Conservation (phyloP, 768 basidiomycete genomes). For the Lactarius quietus region DNA sequence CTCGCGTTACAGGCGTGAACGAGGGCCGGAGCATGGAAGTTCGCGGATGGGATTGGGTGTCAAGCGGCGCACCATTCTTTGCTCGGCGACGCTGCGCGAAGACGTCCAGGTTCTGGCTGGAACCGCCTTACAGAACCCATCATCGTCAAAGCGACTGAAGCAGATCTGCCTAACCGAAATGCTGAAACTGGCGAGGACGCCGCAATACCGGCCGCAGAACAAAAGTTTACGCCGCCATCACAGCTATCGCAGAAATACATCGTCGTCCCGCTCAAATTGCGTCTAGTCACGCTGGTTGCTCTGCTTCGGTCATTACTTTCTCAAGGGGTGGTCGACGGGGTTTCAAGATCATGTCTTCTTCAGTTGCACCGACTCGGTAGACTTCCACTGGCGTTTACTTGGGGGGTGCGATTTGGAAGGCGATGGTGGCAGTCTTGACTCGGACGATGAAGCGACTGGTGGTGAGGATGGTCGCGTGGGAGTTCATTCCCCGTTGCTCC, state of each 20-base stretch:
- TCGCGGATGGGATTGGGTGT: constrained; percentile 82
- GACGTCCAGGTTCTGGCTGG: constrained; percentile 94
- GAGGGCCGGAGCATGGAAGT: constrained; percentile 69
- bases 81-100: constrained; percentile 94
- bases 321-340: constrained; percentile 48
- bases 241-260: constrained; percentile 92
- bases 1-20: constrained; percentile 65
- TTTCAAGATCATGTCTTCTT: constrained; percentile 91
- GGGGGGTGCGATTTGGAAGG: constrained; percentile 34
- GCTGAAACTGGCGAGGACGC: constrained; percentile 27
- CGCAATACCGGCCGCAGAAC: constrained; percentile 34
- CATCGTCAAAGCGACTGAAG: constrained; percentile 73
- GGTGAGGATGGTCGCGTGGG: constrained; percentile 42
- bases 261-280: constrained; percentile 85
- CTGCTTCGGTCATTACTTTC: constrained; percentile 78
- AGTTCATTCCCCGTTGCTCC: constrained; percentile 70
- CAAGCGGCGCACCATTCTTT: constrained; percentile 80
- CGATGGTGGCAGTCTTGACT: constrained; percentile 22
- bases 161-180: constrained; percentile 35
- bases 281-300: constrained; percentile 88
- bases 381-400: constrained; percentile 90
- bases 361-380: constrained; percentile 96
- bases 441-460: constrained; percentile 27
- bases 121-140: constrained; percentile 73
- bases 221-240: constrained; percentile 86